These are phyloP conservation scores for Talaromyces sp. DNA, from an alignment of 2,329 filamentous ascomycete species.

Conservation along the genomic window DNA sequence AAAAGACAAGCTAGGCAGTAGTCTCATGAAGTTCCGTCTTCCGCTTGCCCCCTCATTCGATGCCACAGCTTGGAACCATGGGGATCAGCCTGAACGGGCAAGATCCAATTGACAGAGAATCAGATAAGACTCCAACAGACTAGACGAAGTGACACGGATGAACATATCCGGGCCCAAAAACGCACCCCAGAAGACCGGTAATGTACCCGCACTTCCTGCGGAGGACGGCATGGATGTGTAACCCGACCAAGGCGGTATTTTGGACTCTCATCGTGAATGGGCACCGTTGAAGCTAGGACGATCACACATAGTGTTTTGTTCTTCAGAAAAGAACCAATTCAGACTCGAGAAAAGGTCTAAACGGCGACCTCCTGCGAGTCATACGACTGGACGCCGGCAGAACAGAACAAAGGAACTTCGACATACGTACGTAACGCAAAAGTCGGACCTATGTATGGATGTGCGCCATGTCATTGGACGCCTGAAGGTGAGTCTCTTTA, in stretches of 20 bases:
- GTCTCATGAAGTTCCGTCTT: neutral
- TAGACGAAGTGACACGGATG: neutral
- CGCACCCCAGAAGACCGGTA: neutral
- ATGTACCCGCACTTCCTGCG: constrained; percentile 2
- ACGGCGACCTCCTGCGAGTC: neutral
- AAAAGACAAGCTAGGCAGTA: neutral
- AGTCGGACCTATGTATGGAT: neutral
- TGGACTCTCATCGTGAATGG: neutral
- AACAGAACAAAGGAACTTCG: neutral
- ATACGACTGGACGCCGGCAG: neutral
- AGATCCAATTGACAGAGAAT: neutral
- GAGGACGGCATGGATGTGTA: constrained; percentile 1
- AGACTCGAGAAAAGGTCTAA: neutral
- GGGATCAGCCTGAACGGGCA: neutral
- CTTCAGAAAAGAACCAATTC: neutral
- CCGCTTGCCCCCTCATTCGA: neutral
- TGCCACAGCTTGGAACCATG: neutral
- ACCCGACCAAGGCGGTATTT: neutral
- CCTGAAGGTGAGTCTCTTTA: neutral
- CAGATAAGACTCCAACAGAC: neutral
- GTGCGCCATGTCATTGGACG: neutral
- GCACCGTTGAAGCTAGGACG: neutral
- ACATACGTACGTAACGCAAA: neutral
- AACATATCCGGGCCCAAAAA: neutral
- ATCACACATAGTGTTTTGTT: neutral